Evolutionary conservation across 139 green algal genomes (phyloP).

Genomic region (Coelastrella sp.): DNA sequence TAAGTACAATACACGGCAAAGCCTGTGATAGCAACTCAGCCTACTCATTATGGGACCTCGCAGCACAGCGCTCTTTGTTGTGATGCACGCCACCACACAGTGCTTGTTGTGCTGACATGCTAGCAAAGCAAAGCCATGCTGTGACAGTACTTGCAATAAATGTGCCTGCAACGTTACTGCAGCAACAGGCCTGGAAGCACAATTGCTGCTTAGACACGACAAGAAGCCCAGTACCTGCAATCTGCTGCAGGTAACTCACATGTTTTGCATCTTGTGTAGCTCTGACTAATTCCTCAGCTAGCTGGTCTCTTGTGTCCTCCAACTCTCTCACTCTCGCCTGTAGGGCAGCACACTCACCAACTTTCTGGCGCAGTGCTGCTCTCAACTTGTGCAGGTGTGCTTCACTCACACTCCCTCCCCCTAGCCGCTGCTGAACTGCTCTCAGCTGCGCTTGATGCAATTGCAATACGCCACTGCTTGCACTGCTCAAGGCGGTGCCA

Average conservation of each 20-base stretch:
- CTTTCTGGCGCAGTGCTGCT: conserved; percentile 53
- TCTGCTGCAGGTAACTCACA: not conserved
- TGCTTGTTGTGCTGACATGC: not conserved
- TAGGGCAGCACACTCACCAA: conserved; percentile 65
- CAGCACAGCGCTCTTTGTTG: too few relatives aligned
- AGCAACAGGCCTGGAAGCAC: too few relatives aligned
- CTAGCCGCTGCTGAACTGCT: not conserved
- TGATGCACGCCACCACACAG: too few relatives aligned
- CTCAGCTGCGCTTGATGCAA: not conserved
- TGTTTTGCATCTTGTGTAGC: conserved; percentile 59
- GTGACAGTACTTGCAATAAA: not conserved
- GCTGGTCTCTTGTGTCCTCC: conserved; percentile 81
- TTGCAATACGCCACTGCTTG: conserved; percentile 19
- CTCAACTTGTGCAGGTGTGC: conserved; percentile 61
- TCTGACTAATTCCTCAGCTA: conserved; percentile 88
- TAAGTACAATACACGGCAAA: too few relatives aligned
- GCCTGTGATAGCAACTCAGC: too few relatives aligned
- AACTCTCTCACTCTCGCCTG: conserved; percentile 74
- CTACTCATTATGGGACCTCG: not conserved
- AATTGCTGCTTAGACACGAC: not conserved
- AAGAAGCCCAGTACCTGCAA: not conserved
- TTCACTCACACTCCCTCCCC: conserved; percentile 14
- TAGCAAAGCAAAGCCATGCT: not conserved
- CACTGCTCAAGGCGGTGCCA: not conserved
- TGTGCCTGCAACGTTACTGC: not conserved